Base-by-base conservation (phyloP, 1,284 basidiomycete species). In the Pulveroboletus sp. region DNA sequence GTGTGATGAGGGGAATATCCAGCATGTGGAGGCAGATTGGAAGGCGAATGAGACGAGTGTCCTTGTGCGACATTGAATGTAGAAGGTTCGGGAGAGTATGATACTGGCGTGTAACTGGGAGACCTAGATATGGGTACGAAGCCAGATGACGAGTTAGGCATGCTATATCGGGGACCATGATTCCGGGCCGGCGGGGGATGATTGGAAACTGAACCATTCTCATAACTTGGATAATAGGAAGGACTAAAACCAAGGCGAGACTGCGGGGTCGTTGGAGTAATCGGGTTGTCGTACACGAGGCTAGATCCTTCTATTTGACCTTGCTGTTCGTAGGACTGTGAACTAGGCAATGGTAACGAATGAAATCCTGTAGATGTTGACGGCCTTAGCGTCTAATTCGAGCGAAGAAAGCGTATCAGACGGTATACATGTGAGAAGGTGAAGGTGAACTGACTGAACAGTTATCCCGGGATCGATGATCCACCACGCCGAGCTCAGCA, bases 91-190 rank as follows among this genome's bases (percentile, higher is more conserved):
- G 81, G 77, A n/a, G 74, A 67, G 63, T 78, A 77, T 36, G 75
- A 70, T 62, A 43, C 64, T 38, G 61, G 40, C 42, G 62, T 52
- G 71, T 71, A 56, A 52, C 54, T 46, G 62, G 59, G 72, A 56
- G 58, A 11, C 26, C 36, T 69, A 71, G 53, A 74, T 60, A 59
- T 79, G 45, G 83, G 80, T 57, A 82, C 73, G 63, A 89, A 91
- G n/a, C 88, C 88, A 18, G 89, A 87, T 0, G 86, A 83, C 18
- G 83, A 74, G 1, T 81, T 67, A 20, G 88, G 86, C 58, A 89
- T 73, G 62, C 85, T 89, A 61, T 86, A 83, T 52, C 88, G 77
- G n/a, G 85, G 81, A 40, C 80, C 81, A 54, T 80, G 78, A 49
- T 62, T 62, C 65, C 64, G 77, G 65, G 63, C 73, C 53, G 69